Conservation (phyloP, 441 rosid species). For the Corymbia calophylla region DNA sequence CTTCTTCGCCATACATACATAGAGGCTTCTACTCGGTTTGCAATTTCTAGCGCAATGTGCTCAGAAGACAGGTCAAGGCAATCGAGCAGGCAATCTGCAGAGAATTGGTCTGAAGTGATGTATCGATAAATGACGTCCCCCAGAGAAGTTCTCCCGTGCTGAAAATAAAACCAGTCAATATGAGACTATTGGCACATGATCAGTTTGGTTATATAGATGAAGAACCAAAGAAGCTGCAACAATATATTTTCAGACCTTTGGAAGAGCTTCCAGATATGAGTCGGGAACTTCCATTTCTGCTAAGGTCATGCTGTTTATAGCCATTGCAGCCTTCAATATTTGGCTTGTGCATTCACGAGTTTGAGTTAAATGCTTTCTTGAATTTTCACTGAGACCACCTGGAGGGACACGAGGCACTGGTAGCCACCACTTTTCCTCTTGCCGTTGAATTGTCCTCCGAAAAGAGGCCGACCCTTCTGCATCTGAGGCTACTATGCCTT, state of each 20-base stretch:
- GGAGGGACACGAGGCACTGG: conserved; percentile 43
- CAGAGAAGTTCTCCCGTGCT: conserved; percentile 56
- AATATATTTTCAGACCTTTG: conserved; percentile 32
- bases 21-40: conserved; percentile 56
- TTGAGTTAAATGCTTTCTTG: conserved; percentile 34
- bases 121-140: conserved; percentile 51
- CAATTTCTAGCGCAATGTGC: conserved; percentile 46
- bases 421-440: conserved; percentile 58
- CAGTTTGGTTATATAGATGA: background rate
- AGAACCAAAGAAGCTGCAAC: background rate
- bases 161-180: background rate
- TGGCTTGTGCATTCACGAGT: conserved; percentile 42
- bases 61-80: conserved; percentile 49
- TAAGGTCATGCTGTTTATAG: conserved; percentile 42
- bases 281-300: conserved; percentile 64
- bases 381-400: conserved; percentile 37
- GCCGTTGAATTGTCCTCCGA: conserved; percentile 14
- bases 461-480: conserved; percentile 11
- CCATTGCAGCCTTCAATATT: conserved; percentile 52
- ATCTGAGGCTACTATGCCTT: conserved; percentile 9
- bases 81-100: conserved; percentile 42
- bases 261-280: conserved; percentile 49
- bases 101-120: conserved; percentile 55
- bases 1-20: conserved; percentile 54
- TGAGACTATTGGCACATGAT: background rate